Evolutionary conservation across 352 stramenopile species (phyloP).

Genomic region (Blastocystis hominis): DNA sequence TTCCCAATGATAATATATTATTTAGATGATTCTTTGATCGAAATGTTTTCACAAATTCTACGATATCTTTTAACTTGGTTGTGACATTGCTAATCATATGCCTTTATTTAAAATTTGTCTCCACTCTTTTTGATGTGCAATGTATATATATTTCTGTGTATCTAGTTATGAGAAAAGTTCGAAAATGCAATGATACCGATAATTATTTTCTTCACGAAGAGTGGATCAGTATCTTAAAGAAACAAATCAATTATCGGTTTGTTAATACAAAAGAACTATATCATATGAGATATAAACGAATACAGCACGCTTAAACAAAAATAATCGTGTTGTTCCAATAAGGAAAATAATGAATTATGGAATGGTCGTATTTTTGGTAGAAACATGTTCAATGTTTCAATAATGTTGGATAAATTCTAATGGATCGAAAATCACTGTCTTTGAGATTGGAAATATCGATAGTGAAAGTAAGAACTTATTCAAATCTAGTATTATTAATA

Average conservation of each 20-base stretch:
- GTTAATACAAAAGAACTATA: constrained; percentile 24
- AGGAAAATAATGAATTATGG: background rate
- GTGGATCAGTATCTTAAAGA: background rate
- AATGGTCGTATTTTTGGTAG: background rate
- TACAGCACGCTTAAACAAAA: constrained; percentile 1
- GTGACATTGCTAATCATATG: background rate
- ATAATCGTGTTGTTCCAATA: too few relatives aligned
- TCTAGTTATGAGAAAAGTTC: background rate
- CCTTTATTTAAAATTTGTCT: background rate
- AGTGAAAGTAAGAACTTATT: background rate
- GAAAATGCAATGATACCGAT: background rate
- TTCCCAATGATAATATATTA: background rate
- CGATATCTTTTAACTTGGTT: background rate
- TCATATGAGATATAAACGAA: background rate
- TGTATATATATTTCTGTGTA: background rate
- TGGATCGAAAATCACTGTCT: background rate
- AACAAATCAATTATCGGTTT: background rate
- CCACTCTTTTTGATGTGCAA: background rate
- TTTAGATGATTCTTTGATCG: background rate
- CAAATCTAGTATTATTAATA: background rate
- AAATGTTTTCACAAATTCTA: background rate
- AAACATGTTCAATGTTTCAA: background rate
- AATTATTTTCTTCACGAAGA: constrained; percentile 16
- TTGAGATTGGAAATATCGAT: background rate
- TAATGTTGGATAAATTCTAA: background rate